These are phyloP conservation scores for Eimeria falciformis DNA, from an alignment of 169 alveolate genomes.

Conservation along the genomic window DNA sequence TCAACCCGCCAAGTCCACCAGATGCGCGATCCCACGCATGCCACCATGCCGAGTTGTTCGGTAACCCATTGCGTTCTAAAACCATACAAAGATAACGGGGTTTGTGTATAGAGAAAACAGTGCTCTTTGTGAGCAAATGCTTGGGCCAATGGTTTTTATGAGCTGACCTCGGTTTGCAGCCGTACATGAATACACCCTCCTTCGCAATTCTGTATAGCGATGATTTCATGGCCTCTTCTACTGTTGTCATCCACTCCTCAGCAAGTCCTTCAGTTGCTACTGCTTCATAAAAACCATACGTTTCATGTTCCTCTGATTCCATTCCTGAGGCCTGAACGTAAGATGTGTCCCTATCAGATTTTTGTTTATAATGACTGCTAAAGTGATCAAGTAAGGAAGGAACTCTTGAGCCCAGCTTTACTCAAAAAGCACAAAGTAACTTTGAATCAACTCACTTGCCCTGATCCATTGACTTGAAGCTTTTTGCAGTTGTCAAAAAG, in stretches of 20 bases:
- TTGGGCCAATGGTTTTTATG: not conserved
- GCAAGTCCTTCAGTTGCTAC: slow-evolving; percentile 94
- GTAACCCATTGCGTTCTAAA: slow-evolving; percentile 88
- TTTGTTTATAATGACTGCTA: too few species aligned
- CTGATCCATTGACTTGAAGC: slow-evolving; percentile 78
- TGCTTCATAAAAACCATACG: slow-evolving; percentile 88
- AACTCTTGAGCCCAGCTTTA: too few species aligned
- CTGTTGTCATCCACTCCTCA: slow-evolving; percentile 94
- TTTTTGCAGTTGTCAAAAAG: slow-evolving; percentile 95
- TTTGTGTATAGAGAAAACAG: not conserved
- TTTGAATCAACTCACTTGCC: slow-evolving; percentile 21
- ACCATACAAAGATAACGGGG: not conserved
- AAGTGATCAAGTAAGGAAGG: too few species aligned
- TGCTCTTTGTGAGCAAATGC: too few species aligned
- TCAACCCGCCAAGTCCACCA: slow-evolving; percentile 98
- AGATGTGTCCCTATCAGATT: too few species aligned
- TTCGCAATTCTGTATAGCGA: slow-evolving; percentile 89
- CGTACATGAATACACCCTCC: slow-evolving; percentile 91
- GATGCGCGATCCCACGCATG: slow-evolving; percentile 91
- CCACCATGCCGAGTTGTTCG: slow-evolving; percentile 92
- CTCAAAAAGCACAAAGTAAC: not conserved
- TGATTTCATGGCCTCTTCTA: slow-evolving; percentile 93
- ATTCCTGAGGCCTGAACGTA: slow-evolving; percentile 86
- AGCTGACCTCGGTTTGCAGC: slow-evolving; percentile 87
- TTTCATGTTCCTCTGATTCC: slow-evolving; percentile 95